phyloP scores from a whole-genome alignment of 164 flowering plant species.

The Vitis rotundifolia region DNA sequence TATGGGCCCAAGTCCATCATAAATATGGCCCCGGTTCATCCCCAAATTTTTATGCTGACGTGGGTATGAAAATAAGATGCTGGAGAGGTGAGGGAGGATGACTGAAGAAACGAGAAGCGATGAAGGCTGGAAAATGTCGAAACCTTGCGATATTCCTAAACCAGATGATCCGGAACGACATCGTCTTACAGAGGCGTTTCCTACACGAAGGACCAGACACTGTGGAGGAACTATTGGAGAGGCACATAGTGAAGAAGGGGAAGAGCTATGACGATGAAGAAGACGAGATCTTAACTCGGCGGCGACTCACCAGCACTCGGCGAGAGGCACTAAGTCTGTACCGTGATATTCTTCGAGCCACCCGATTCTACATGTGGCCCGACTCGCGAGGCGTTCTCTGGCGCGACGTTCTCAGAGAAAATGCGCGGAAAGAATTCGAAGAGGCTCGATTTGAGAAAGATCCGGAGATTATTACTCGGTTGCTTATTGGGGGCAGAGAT shows the following conservation, averaged over 20 bases:
- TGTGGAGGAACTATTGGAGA: no score
- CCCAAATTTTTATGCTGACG: no score
- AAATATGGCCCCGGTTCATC: no score
- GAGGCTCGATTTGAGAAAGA: conserved; percentile 72
- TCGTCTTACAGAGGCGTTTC: conserved; percentile 14
- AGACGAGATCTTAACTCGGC: no score
- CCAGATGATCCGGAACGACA: not conserved
- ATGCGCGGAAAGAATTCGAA: conserved; percentile 77
- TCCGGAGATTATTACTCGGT: conserved; percentile 63
- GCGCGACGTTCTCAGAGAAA: conserved; percentile 72
- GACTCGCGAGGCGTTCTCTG: conserved; percentile 61
- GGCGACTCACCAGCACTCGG: no score
- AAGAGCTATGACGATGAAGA: no score
- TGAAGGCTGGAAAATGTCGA: conserved; percentile 18
- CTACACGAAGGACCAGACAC: conserved; percentile 27
- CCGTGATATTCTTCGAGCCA: no score
- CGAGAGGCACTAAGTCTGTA: no score
- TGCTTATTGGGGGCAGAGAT: conserved; percentile 73
- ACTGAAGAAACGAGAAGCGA: no score
- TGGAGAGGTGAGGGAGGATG: not conserved
- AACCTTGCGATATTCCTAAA: conserved; percentile 6
- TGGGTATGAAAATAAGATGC: no score
- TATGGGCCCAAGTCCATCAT: no score
- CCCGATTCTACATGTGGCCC: conserved; percentile 59
- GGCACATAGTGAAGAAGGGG: no score